Evolutionary conservation across 805 yeast species (phyloP).

Genomic region (Lachancea quebecensis): DNA sequence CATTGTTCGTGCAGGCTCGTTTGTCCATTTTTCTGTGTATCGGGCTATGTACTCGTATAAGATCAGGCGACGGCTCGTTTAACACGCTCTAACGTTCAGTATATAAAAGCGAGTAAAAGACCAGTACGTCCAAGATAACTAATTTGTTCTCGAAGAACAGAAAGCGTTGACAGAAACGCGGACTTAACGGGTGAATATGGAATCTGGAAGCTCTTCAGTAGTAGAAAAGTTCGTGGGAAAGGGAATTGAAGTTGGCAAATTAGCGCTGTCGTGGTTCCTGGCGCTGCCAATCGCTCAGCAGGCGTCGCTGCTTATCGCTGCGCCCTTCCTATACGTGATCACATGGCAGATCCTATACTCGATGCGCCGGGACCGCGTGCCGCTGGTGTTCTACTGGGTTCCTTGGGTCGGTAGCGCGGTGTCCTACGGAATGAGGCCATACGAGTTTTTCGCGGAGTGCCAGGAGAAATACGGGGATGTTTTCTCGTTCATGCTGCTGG

Average conservation of each 20-base stretch:
- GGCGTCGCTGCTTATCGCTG: constrained; percentile 27
- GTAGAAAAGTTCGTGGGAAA: constrained; percentile 13
- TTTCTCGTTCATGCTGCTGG: constrained; percentile 82
- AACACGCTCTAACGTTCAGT: constrained; percentile 1
- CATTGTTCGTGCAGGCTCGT: neutral
- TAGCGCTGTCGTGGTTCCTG: constrained; percentile 23
- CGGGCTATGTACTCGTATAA: constrained; percentile 1
- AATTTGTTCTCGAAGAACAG: neutral
- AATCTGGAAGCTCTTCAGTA: constrained; percentile 4
- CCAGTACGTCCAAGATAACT: neutral
- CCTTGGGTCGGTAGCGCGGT: constrained; percentile 96
- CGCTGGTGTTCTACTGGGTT: constrained; percentile 83
- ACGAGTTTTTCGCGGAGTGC: constrained; percentile 75
- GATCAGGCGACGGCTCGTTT: neutral
- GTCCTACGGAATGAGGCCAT: constrained; percentile 87
- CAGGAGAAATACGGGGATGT: constrained; percentile 86
- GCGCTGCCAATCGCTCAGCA: constrained; percentile 34
- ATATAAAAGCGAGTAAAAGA: neutral
- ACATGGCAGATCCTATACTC: constrained; percentile 63
- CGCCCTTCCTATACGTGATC: constrained; percentile 59
- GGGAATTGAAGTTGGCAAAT: constrained; percentile 13
- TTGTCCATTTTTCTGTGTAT: neutral
- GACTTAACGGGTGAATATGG: neutral
- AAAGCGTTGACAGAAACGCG: neutral
- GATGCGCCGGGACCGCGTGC: constrained; percentile 76